Evolutionary conservation across 305 asterid species (phyloP).

Genomic region (Solanum chacoense): DNA sequence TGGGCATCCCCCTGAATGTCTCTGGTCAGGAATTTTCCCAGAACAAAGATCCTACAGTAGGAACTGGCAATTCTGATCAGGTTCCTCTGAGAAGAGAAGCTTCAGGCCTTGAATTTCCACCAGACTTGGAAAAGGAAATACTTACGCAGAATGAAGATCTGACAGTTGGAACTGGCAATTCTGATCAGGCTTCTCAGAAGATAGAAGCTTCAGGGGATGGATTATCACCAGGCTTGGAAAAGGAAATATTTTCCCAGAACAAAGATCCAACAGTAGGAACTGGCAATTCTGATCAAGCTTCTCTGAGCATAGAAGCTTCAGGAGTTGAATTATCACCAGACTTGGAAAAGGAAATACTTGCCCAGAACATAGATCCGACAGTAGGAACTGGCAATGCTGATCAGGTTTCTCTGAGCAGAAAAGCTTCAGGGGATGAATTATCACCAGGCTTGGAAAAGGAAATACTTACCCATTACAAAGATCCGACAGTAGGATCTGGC

Average conservation of each 20-base stretch:
- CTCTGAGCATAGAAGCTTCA: neutral
- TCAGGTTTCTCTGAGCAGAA: neutral
- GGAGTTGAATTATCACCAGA: neutral
- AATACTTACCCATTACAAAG: neutral
- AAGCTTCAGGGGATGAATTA: slow-evolving; percentile 21
- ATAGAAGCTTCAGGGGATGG: neutral
- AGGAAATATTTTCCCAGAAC: neutral
- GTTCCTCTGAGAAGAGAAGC: neutral
- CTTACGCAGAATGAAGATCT: neutral
- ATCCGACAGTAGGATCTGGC: neutral
- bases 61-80: neutral
- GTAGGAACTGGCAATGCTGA: neutral
- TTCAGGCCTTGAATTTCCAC: slow-evolving; percentile 4
- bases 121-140: slow-evolving; percentile 55
- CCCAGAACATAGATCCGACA: neutral
- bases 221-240: neutral
- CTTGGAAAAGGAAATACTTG: neutral
- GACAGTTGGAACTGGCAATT: neutral
- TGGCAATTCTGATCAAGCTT: neutral
- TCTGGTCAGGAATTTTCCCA: neutral
- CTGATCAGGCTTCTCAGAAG: neutral
- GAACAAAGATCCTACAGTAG: neutral
- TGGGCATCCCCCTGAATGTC: neutral
- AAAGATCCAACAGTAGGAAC: neutral
- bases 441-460: slow-evolving; percentile 3